phyloP scores from a whole-genome alignment of 306 rosid species.

The Vigna hirtella region DNA sequence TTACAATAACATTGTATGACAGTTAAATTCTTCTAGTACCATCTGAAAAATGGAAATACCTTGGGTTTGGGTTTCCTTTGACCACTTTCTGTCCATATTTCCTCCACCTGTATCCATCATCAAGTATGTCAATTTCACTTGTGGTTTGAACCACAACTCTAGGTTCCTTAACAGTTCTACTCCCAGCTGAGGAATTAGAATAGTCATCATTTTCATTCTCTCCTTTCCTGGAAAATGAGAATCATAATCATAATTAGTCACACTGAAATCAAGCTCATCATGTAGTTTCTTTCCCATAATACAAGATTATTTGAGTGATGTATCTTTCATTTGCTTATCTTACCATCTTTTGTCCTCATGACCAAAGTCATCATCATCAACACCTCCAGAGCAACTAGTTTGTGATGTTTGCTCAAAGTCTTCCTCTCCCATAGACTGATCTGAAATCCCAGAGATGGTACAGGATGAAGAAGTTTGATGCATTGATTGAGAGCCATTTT shows the following conservation, averaged over 20 bases:
- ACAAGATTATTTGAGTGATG: not conserved
- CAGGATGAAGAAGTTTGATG: constrained; percentile 45
- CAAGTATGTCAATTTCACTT: constrained; percentile 80
- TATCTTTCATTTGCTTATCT: not conserved
- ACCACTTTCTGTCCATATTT: constrained; percentile 92
- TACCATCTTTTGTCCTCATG: constrained; percentile 73
- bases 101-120: constrained; percentile 88
- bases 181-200: constrained; percentile 53
- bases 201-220: constrained; percentile 58
- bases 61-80: constrained; percentile 84
- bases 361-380: constrained; percentile 55
- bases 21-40: not conserved
- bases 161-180: constrained; percentile 72
- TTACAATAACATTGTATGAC: not conserved
- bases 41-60: constrained; percentile 45
- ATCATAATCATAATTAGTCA: not conserved
- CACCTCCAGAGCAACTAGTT: constrained; percentile 51
- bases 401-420: constrained; percentile 66
- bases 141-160: constrained; percentile 91
- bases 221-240: constrained; percentile 58
- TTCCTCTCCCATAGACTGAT: constrained; percentile 61
- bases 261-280: constrained; percentile 1
- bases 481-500: constrained; percentile 45
- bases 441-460: constrained; percentile 46
- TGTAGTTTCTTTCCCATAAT: not conserved